phyloP scores from a whole-genome alignment of 1,284 basidiomycete genomes.

The Cystobasidium pallidum region DNA sequence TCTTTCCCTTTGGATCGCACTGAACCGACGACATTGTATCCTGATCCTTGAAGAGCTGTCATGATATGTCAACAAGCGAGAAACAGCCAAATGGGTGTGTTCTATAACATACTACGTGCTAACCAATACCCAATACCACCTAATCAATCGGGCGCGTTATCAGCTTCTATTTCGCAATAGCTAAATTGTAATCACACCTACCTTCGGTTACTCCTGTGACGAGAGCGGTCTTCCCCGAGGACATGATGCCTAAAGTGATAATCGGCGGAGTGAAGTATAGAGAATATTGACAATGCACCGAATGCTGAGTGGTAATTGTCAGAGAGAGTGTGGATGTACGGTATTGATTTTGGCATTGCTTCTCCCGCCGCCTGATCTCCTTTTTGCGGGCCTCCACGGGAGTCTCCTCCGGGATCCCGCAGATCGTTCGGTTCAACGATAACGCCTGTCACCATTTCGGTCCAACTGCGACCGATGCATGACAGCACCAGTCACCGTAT shows the following conservation, averaged over 20 bases:
- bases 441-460: too few relatives aligned
- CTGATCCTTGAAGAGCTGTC: constrained; percentile 15
- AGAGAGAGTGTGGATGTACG: too few relatives aligned
- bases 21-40: constrained; percentile 32
- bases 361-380: too few relatives aligned
- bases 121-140: constrained; percentile 38
- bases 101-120: neutral
- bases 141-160: too few relatives aligned
- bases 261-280: neutral
- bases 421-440: too few relatives aligned
- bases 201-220: constrained; percentile 39
- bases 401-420: neutral
- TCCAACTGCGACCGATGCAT: too few relatives aligned
- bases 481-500: too few relatives aligned
- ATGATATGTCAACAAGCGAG: neutral
- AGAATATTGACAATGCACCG: too few relatives aligned
- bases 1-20: constrained; percentile 36
- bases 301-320: too few relatives aligned
- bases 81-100: neutral
- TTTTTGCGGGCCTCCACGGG: neutral
- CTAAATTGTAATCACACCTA: too few relatives aligned
- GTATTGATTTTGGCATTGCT: too few relatives aligned
- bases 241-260: neutral
- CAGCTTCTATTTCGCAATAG: too few relatives aligned
- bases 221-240: constrained; percentile 15